Evolutionary conservation across 495 filamentous ascomycete genomes (phyloP).

Genomic region (Haplographium delicatum): DNA sequence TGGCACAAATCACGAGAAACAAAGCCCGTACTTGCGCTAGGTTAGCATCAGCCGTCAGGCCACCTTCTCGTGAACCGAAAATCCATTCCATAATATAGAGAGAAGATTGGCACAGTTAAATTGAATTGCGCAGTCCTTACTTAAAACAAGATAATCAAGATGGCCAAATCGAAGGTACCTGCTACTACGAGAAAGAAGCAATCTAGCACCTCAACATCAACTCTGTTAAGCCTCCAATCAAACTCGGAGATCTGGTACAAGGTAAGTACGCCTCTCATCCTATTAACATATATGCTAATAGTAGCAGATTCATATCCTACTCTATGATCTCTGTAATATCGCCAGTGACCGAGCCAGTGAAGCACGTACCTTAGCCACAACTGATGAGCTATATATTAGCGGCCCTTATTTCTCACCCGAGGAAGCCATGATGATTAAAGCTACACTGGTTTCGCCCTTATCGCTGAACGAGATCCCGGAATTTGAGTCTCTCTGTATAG

Average conservation of each 20-base stretch:
- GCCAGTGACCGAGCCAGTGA: conserved; percentile 14
- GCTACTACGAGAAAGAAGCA: conserved; percentile 4
- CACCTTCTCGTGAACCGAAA: too few species aligned
- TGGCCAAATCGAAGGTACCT: conserved; percentile 13
- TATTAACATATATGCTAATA: conserved; percentile 17
- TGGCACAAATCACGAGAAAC: conserved; percentile 2
- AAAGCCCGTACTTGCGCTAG: conserved; percentile 2
- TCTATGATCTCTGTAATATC: conserved; percentile 19
- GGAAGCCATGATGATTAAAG: conserved; percentile 23
- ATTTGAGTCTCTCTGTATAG: conserved; percentile 17
- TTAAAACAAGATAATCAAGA: conserved; percentile 12
- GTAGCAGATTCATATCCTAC: conserved; percentile 18
- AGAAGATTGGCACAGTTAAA: too few species aligned
- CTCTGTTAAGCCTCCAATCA: conserved; percentile 17
- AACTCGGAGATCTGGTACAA: conserved; percentile 21
- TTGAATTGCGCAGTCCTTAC: too few species aligned
- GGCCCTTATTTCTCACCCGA: conserved; percentile 25
- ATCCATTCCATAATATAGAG: too few species aligned
- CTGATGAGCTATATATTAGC: conserved; percentile 30
- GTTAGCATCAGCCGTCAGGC: not conserved
- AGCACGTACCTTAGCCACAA: conserved; percentile 24
- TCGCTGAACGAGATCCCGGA: conserved; percentile 20
- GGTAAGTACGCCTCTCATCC: conserved; percentile 14
- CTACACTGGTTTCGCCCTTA: conserved; percentile 14
- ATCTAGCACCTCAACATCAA: conserved; percentile 16